Percentiles rank a stretch among this genome's conserved stretches.
phyloP scores from a whole-genome alignment of 225 moss, liverwort and hornwort genomes.

The Pseudisothecium myosuroides region DNA sequence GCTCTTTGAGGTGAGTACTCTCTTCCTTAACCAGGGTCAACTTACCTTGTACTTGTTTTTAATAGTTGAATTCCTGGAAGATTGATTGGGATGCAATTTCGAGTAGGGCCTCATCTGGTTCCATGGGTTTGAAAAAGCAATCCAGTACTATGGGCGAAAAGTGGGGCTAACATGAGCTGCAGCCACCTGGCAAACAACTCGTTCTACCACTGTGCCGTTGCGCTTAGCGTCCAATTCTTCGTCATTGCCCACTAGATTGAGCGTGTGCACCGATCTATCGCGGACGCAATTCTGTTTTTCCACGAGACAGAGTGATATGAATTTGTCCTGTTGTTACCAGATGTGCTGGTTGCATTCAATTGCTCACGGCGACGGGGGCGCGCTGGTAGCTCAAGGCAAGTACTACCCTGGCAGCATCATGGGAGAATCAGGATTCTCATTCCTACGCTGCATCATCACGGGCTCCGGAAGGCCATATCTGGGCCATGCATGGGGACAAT shows the following conservation, averaged over 20 bases:
- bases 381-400: conserved; percentile 33
- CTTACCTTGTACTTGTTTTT: neutral
- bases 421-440: conserved; percentile 26
- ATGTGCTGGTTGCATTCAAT: conserved; percentile 31
- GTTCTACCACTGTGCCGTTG: neutral
- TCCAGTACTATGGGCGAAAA: neutral
- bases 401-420: conserved; percentile 8
- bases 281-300: neutral
- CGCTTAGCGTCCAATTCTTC: neutral
- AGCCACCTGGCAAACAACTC: neutral
- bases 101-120: neutral
- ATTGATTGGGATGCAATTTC: neutral
- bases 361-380: neutral
- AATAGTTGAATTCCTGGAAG: neutral
- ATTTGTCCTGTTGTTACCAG: neutral
- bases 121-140: neutral
- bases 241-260: neutral
- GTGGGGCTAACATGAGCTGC: neutral
- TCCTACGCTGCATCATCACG: conserved; percentile 17
- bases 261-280: neutral
- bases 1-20: conserved; percentile 17
- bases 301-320: neutral
- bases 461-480: neutral
- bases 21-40: neutral
- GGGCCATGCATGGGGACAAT: neutral